Evolutionary conservation across 2,329 filamentous ascomycete genomes (phyloP), one percentile per base, ranked within the genome.

Genomic region (Fusarium algeriense): DNA sequence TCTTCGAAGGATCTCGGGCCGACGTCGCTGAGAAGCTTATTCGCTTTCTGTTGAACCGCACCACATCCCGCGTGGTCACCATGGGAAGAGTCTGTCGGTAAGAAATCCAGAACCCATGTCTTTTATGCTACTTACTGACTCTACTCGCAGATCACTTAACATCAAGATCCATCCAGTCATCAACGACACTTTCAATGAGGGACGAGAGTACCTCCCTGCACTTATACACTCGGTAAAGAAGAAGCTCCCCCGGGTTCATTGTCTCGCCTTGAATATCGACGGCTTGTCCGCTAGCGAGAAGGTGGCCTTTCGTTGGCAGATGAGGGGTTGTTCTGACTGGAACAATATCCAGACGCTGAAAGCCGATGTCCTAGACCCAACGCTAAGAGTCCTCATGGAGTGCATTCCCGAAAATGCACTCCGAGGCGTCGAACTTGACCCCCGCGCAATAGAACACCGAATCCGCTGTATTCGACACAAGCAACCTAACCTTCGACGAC

Each of bases 181-280:
- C 7, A 7, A 5, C 2, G 48, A 35, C 11, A 6, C 6, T 2
- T 50, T 26, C 9, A 1, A n/a, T 6, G 48, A 37, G 5, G 10
- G 3, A 1, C 26, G 13, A 3, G 32, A 50, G 2, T n/a, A 37
- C 3, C 32, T 50, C 3, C 48, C 48, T 14, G 32, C 48, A 0
- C 48, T 50, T 2, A 1, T 50, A 0, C 1, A 19, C 6, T 15
- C 48, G 2, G 9, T 15, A 1, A 50, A 50, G 5, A 26, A 3
- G 1, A 6, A 26, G 6, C 9, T 50, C 3, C 12, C 20, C 2
- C 4, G 12, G 0, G 32, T 14, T 1, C 14, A 7, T 1, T n/a
- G 4, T 17, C 7, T 50, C 12, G 6, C 32, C 11, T 20, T 50
- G 7, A 7, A 20, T 7, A 17, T 50, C 1, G 4, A 15, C 11